Evolutionary conservation across 192 early-diverging fungal species (phyloP).

Genomic region (Entomortierella lignicola): DNA sequence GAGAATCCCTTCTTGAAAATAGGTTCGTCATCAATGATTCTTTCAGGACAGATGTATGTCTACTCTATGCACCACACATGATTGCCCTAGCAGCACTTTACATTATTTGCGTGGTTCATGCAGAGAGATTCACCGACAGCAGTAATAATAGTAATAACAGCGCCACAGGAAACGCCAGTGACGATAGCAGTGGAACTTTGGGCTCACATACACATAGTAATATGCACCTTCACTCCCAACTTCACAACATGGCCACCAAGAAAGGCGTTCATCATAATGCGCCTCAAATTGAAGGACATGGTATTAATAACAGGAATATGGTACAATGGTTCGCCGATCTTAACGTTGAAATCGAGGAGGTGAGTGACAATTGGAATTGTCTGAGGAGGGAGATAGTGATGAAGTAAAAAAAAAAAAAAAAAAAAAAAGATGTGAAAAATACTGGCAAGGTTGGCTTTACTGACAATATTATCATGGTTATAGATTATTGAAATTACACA

Average conservation of each 20-base stretch:
- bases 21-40: constrained; percentile 86
- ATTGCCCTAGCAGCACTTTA: constrained; percentile 87
- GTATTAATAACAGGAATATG: constrained; percentile 68
- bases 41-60: constrained; percentile 79
- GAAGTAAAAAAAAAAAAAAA: constrained; percentile 3
- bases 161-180: not conserved
- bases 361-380: no score
- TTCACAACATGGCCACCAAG: constrained; percentile 35
- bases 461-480: not conserved
- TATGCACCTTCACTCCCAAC: constrained; percentile 29
- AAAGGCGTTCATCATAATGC: constrained; percentile 3
- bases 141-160: constrained; percentile 7
- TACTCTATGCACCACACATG: constrained; percentile 91
- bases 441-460: not conserved
- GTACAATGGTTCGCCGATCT: constrained; percentile 84
- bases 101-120: constrained; percentile 70
- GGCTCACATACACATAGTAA: constrained; percentile 21
- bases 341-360: constrained; percentile 83
- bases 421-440: not conserved
- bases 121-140: constrained; percentile 32
- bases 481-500: constrained; percentile 79
- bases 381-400: no score
- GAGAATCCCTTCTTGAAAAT: not conserved
- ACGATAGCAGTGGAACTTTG: constrained; percentile 11
- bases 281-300: constrained; percentile 33